These are phyloP conservation scores for Agaricus blazei DNA, from an alignment of 768 basidiomycete genomes.

Conservation along the genomic window DNA sequence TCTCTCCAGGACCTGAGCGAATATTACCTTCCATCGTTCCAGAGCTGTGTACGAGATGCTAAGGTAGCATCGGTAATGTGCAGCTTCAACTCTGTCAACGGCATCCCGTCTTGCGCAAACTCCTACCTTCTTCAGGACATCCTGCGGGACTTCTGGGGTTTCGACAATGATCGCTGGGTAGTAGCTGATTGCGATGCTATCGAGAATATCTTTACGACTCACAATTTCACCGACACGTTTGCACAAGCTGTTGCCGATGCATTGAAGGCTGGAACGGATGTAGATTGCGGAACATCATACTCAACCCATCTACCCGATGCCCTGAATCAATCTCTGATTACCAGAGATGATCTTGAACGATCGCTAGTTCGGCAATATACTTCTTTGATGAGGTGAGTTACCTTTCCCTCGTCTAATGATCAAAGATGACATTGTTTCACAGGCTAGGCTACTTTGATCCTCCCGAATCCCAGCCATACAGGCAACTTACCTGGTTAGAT, in stretches of 20 bases:
- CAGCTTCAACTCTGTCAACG: slow-evolving; percentile 59
- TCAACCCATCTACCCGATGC: slow-evolving; percentile 39
- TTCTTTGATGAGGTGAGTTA: slow-evolving; percentile 43
- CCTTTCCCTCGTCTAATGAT: background rate
- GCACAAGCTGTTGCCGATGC: slow-evolving; percentile 45
- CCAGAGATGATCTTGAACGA: slow-evolving; percentile 34
- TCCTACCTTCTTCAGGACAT: slow-evolving; percentile 48
- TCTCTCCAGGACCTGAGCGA: slow-evolving; percentile 50
- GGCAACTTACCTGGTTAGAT: slow-evolving; percentile 42
- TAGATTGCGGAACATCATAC: slow-evolving; percentile 51
- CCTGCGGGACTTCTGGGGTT: slow-evolving; percentile 47
- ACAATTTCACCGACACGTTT: slow-evolving; percentile 40
- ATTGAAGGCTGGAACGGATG: slow-evolving; percentile 48
- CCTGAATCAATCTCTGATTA: slow-evolving; percentile 42
- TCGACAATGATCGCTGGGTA: slow-evolving; percentile 46
- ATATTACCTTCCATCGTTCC: slow-evolving; percentile 53
- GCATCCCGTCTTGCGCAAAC: slow-evolving; percentile 50
- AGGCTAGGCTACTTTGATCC: slow-evolving; percentile 59
- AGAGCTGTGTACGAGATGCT: slow-evolving; percentile 55
- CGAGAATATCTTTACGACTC: slow-evolving; percentile 43
- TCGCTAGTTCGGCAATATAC: slow-evolving; percentile 45
- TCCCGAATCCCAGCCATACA: slow-evolving; percentile 41
- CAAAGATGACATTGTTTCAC: background rate
- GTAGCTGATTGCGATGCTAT: slow-evolving; percentile 55
- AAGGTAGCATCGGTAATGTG: slow-evolving; percentile 60